Conservation (phyloP, 768 basidiomycete genomes). For the Pleurotus djamor region DNA sequence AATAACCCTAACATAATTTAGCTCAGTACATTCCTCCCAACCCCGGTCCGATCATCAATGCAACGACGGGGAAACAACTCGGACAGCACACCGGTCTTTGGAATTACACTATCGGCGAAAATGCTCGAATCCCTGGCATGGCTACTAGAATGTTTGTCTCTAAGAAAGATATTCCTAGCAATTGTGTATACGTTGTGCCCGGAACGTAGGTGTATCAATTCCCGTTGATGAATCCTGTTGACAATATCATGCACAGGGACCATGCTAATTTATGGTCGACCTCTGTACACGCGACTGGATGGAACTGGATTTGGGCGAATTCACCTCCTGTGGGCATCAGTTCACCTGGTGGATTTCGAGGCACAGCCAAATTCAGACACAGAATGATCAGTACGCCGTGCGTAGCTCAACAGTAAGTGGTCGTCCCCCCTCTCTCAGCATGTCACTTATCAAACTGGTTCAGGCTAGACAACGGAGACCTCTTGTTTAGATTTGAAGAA, state of each 20-base stretch:
- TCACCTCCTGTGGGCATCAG: slow-evolving; percentile 45
- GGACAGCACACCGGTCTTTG: slow-evolving; percentile 76
- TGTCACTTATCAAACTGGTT: slow-evolving; percentile 7
- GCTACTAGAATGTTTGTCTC: slow-evolving; percentile 68
- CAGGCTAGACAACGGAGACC: slow-evolving; percentile 20
- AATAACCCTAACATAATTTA: slow-evolving; percentile 22
- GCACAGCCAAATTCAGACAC: slow-evolving; percentile 67
- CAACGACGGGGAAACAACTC: slow-evolving; percentile 48
- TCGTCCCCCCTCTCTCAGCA: slow-evolving; percentile 1
- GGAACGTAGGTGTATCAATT: slow-evolving; percentile 48
- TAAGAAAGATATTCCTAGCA: slow-evolving; percentile 57
- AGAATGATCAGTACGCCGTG: slow-evolving; percentile 57
- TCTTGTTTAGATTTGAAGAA: slow-evolving; percentile 49
- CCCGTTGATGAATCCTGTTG: background rate
- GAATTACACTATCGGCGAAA: slow-evolving; percentile 85
- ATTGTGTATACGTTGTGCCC: slow-evolving; percentile 76
- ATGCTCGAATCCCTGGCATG: slow-evolving; percentile 64
- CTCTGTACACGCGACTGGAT: slow-evolving; percentile 41
- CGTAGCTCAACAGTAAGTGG: slow-evolving; percentile 44
- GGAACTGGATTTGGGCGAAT: slow-evolving; percentile 79
- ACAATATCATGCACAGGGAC: slow-evolving; percentile 40
- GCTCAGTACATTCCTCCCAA: slow-evolving; percentile 74
- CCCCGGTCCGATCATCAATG: slow-evolving; percentile 67
- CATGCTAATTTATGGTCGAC: slow-evolving; percentile 54
- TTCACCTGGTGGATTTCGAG: slow-evolving; percentile 39